Conservation (phyloP, 352 stramenopile genomes). For the Blastocystis sp. region DNA sequence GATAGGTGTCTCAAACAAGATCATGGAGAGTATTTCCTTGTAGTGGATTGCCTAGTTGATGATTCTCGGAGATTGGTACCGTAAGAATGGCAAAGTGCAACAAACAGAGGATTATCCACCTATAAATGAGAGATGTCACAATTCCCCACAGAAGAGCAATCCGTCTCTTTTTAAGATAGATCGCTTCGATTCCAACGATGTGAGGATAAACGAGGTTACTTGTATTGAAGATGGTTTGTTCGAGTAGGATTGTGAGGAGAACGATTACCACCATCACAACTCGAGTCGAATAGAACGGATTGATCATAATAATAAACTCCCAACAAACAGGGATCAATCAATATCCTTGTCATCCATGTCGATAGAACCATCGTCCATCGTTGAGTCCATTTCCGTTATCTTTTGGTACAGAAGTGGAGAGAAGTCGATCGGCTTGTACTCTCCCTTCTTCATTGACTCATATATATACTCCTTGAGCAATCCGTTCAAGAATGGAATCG, state of each 20-base stretch:
- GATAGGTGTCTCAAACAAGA: too few relatives aligned
- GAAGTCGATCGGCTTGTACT: slow-evolving; percentile 8
- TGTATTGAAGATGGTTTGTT: not conserved
- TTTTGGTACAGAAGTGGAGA: not conserved
- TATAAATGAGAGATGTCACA: not conserved
- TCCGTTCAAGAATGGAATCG: not conserved
- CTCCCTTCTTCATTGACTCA: slow-evolving; percentile 32
- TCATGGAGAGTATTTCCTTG: too few relatives aligned
- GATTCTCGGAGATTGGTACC: too few relatives aligned
- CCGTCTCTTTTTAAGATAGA: not conserved
- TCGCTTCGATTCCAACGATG: not conserved
- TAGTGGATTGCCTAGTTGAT: too few relatives aligned
- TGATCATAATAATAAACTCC: not conserved
- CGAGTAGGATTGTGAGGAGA: not conserved
- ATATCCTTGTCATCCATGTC: not conserved
- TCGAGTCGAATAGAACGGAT: not conserved
- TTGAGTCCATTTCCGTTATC: not conserved
- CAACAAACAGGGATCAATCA: slow-evolving; percentile 1
- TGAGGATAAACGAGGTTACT: not conserved
- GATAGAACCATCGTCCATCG: not conserved
- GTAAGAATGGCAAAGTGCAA: too few relatives aligned
- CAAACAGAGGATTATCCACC: not conserved
- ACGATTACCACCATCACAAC: not conserved
- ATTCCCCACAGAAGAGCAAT: not conserved
- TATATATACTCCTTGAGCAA: slow-evolving; percentile 26